Conservation (phyloP, 495 filamentous ascomycete genomes). For the Astrothelium subdiscretum region DNA sequence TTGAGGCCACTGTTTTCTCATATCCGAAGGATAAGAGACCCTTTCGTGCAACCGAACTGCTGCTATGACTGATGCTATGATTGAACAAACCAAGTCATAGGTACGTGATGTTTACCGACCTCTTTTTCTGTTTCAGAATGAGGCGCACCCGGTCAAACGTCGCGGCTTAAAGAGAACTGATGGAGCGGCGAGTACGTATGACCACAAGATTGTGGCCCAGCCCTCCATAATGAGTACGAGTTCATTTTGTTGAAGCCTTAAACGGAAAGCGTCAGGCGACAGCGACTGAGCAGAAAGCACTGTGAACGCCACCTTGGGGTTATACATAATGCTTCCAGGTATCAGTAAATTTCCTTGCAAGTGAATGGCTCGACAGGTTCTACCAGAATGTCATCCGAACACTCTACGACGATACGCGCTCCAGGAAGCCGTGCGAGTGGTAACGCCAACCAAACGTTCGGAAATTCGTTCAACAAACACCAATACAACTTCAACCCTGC, state of each 20-base stretch:
- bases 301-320: not conserved
- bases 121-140: too few species aligned
- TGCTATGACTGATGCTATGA: too few species aligned
- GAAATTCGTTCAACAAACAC: not conserved
- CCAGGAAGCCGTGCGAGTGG: not conserved
- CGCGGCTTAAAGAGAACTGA: too few species aligned
- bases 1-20: not conserved
- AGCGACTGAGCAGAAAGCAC: too few species aligned
- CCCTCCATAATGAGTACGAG: too few species aligned
- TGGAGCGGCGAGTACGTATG: too few species aligned
- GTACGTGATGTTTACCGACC: not conserved
- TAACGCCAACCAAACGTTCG: not conserved
- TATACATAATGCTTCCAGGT: not conserved
- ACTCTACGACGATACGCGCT: not conserved
- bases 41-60: too few species aligned
- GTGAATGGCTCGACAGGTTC: not conserved
- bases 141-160: too few species aligned
- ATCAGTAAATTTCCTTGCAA: not conserved
- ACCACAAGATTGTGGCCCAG: too few species aligned
- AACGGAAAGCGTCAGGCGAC: too few species aligned
- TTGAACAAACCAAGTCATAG: not conserved
- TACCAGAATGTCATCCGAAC: not conserved
- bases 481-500: not conserved
- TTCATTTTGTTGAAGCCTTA: too few species aligned
- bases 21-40: not conserved